Base-by-base conservation (phyloP, 331 rosid species). In the Rhamnella rubrinervis region DNA sequence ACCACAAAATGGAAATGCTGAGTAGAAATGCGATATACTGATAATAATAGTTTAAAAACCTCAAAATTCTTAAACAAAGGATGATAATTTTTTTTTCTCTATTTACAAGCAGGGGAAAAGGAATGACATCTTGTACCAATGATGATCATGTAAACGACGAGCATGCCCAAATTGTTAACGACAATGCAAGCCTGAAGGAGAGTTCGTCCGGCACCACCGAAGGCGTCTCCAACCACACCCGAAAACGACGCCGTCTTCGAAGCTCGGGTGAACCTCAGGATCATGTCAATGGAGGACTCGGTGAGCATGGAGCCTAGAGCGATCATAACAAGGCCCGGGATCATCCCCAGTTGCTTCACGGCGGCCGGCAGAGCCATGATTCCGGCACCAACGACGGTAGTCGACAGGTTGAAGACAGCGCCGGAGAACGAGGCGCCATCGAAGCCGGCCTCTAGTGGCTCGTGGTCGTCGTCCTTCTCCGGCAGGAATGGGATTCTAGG, bases 331-430 rank as follows among this genome's bases (percentile, higher is more conserved):
- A 85, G 71, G 15, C 95, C 89, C 0, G 82, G 89, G 50, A 85
- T 26, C 8, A 86, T 50, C 14, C 95, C 95, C 82, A 86, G 63
- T 44, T 85, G 87, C 66, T 86, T 88, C 40, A 86, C 77, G 71
- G 76, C 71, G 23, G 91, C 82, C 7, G 95, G 95, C 2, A 88
- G 87, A 50, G 95, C 95, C 95, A 88, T 88, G 81, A 88, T 85
- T 11, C 91, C 91, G 57, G 86, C 95, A 21, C 95, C 95, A 40
- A 88, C 87, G 41, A 88, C 57, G 7, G 95, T 85, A 61, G 91
- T 84, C 19, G 95, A 84, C 67, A 88, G 87, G 67, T 88, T 88
- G 70, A 88, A 88, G 1, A 88, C 83, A 1, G 91, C 89, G 44
- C 91, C 89, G 4, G 87, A 65, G 67, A 79, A 84, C n/a, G 91